Evolutionary conservation across 176 grass and related monocot species (phyloP).

Genomic region (Guadua angustifolia): DNA sequence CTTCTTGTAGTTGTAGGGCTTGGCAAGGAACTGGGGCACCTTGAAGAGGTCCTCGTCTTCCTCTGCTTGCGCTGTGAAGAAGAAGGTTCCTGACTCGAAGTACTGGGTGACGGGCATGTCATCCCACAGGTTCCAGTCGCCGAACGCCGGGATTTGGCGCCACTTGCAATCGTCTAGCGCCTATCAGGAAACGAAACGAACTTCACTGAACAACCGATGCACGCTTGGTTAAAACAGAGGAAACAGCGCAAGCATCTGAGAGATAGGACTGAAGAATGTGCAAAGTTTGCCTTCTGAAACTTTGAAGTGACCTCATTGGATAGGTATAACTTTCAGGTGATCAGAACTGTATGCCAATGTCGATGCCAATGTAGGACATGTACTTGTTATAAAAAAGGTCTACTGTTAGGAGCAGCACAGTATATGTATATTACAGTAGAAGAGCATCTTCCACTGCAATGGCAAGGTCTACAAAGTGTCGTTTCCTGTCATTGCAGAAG

Average conservation of each 20-base stretch:
- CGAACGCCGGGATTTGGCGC: constrained; percentile 74
- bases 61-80: constrained; percentile 60
- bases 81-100: constrained; percentile 69
- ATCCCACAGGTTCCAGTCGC: constrained; percentile 75
- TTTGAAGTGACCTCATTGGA: background rate
- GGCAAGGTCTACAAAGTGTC: background rate
- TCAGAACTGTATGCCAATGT: background rate
- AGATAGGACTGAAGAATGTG: background rate
- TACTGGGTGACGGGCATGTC: constrained; percentile 78
- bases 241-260: background rate
- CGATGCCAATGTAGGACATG: background rate
- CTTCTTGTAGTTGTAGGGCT: constrained; percentile 66
- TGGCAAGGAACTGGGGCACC: constrained; percentile 64
- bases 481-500: background rate
- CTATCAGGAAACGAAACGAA: background rate
- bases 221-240: background rate
- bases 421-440: constrained; percentile 1
- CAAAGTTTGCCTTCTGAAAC: background rate
- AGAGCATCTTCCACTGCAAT: background rate
- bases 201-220: background rate
- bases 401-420: constrained; percentile 38
- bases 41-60: constrained; percentile 79
- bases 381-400: background rate
- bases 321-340: background rate
- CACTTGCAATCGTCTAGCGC: constrained; percentile 59